Evolutionary conservation across 129 eudicot genomes (phyloP).

Genomic region (Artemisia tridentata): DNA sequence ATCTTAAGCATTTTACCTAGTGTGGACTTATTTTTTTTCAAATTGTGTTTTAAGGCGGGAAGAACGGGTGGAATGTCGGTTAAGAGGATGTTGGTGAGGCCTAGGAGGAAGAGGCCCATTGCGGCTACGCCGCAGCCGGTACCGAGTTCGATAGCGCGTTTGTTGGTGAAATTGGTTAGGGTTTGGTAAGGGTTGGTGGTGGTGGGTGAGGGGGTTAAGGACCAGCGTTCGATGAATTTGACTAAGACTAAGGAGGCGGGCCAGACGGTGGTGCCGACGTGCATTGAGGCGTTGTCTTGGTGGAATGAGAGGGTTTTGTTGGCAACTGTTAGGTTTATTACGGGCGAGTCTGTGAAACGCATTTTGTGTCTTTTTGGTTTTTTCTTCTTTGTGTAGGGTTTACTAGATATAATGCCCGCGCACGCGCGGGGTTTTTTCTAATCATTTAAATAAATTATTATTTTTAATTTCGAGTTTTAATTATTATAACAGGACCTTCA

Average conservation of each 20-base stretch:
- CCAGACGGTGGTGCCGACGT: conserved; percentile 99
- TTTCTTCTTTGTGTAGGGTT: background rate
- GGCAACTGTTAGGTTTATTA: conserved; percentile 57
- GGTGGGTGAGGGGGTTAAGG: conserved; percentile 24
- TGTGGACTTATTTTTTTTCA: conserved; percentile 68
- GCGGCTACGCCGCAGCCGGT: conserved; percentile 91
- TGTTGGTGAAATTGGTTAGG: conserved; percentile 55
- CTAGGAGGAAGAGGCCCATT: conserved; percentile 75
- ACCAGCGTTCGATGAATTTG: conserved; percentile 96
- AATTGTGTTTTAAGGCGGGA: conserved; percentile 86
- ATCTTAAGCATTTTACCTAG: conserved; percentile 60
- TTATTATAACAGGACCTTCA: too few species aligned
- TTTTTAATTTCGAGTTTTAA: too few species aligned
- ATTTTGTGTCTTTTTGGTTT: conserved; percentile 25
- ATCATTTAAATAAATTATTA: too few species aligned
- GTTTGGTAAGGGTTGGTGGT: conserved; percentile 26
- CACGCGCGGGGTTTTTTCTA: too few species aligned
- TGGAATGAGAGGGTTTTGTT: conserved; percentile 57
- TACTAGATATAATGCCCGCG: too few species aligned
- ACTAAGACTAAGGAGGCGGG: conserved; percentile 84
- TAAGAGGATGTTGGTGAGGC: conserved; percentile 60
- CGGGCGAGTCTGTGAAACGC: conserved; percentile 94
- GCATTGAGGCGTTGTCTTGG: conserved; percentile 92
- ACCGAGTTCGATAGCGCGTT: conserved; percentile 81
- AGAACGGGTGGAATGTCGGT: conserved; percentile 90